These are phyloP conservation scores for Yarrowia yakushimensis DNA, from an alignment of 805 yeast species.

Conservation along the genomic window DNA sequence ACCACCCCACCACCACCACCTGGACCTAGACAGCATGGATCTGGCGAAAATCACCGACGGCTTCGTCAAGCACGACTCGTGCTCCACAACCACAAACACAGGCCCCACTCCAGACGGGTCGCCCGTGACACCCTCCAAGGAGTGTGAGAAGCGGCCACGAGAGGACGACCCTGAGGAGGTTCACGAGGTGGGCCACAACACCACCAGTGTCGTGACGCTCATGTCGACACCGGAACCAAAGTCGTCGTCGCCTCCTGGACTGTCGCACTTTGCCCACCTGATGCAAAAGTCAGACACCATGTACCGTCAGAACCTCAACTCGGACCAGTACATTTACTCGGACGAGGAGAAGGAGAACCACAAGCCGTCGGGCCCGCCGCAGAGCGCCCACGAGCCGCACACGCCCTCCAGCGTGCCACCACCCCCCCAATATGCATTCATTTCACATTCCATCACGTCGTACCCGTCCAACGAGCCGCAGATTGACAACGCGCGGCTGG, in stretches of 20 bases:
- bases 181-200: not conserved
- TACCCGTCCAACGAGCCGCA: slow-evolving; percentile 71
- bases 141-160: not conserved
- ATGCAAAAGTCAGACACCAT: slow-evolving; percentile 25
- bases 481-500: slow-evolving; percentile 87
- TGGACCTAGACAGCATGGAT: not conserved
- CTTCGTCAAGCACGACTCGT: slow-evolving; percentile 10
- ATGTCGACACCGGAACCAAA: not conserved
- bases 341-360: slow-evolving; percentile 22
- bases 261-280: slow-evolving; percentile 21
- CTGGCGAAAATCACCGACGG: slow-evolving; percentile 25
- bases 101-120: slow-evolving; percentile 20
- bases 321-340: slow-evolving; percentile 22
- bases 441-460: slow-evolving; percentile 87
- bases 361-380: not conserved
- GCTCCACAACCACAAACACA: slow-evolving; percentile 1
- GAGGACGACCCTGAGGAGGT: not conserved
- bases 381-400: not conserved
- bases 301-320: slow-evolving; percentile 25
- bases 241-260: slow-evolving; percentile 7
- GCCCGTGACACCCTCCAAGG: slow-evolving; percentile 17
- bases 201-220: not conserved
- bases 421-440: slow-evolving; percentile 55
- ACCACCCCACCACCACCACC: not conserved
- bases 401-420: not conserved